These are phyloP conservation scores for Edaphochlamys debaryana DNA, from an alignment of 139 green algal genomes.

Conservation along the genomic window DNA sequence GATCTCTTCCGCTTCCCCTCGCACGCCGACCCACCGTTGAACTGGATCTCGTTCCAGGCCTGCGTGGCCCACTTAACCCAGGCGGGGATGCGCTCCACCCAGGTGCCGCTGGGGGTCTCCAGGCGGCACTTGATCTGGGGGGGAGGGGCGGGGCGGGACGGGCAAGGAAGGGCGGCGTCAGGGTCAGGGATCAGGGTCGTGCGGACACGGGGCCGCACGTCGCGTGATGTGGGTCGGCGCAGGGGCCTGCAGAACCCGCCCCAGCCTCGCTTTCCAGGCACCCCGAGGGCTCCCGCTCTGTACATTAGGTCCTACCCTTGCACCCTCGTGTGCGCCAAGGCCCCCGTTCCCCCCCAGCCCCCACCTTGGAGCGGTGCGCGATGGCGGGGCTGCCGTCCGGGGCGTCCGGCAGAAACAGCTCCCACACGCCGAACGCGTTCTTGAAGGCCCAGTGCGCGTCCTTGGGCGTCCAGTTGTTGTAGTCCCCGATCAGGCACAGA, in stretches of 20 bases:
- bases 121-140: conserved; percentile 85
- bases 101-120: conserved; percentile 82
- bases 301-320: too few species aligned
- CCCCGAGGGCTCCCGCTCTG: too few species aligned
- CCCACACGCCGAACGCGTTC: conserved; percentile 86
- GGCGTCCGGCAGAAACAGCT: conserved; percentile 89
- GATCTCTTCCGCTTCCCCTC: too few species aligned
- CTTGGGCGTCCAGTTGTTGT: conserved; percentile 91
- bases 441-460: conserved; percentile 83
- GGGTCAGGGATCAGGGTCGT: not conserved
- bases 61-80: conserved; percentile 96
- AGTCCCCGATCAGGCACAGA: conserved; percentile 92
- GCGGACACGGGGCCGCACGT: too few species aligned
- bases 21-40: conserved; percentile 78
- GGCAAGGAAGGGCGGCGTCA: not conserved
- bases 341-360: too few species aligned
- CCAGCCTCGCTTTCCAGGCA: too few species aligned
- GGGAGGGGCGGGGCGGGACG: conserved; percentile 41
- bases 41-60: conserved; percentile 94
- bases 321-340: too few species aligned
- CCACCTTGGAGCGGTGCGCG: conserved; percentile 69
- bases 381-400: conserved; percentile 80
- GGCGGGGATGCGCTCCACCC: conserved; percentile 91
- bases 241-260: too few species aligned
- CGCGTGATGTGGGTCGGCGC: too few species aligned